Base-by-base conservation (phyloP, 164 flowering plant species). In the Annona cherimola region DNA sequence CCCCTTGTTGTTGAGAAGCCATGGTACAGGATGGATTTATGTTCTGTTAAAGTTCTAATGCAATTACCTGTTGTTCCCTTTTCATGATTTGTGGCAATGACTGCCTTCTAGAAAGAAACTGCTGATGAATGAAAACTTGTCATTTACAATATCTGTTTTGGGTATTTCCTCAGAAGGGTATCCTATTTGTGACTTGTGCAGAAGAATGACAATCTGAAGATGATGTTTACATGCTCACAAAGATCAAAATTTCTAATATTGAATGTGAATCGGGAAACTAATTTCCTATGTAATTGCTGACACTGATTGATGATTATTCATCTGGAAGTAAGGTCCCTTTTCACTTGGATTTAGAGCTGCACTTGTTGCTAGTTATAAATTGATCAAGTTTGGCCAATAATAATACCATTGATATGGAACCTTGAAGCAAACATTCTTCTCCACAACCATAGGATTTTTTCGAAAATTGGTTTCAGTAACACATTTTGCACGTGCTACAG, bases 1-100 rank as follows among this genome's bases (percentile, higher is more conserved):
- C 77, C 99, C 98, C 65, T 64, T 95, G 62, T 74, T 95, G 70
- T 73, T 95, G 79, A 81, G 83, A 79, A 90, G 92, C 78, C 99
- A 95, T 78, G 99, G 99, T 95, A 84, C 62, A 74, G 68, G 42
- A 61, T n/a, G 63, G 35, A 26, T 26, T 26, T 54, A 6, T 61
- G n/a, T 4, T 61, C 19, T 61, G 35, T 26, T 26, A 26, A 50
- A 9, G 57, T 16, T 50, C 14, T 5, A 6, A 50, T 50, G 14
- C 0, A 50, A 50, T 26, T 26, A 26, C 35, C 35, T 61, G 63
- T n/a, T 61, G 14, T 20, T 61, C 63, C 5, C 63, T 61, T 9
- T 61, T 26, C 57, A 50, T 11, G 57, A 50, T 50, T 50, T 11
- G 11, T 50, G 57, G 57, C 57, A 50, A 50, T 50, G 35, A 26